phyloP scores from a whole-genome alignment of 176 grass and related monocot species.

The Triticum turgidum region DNA sequence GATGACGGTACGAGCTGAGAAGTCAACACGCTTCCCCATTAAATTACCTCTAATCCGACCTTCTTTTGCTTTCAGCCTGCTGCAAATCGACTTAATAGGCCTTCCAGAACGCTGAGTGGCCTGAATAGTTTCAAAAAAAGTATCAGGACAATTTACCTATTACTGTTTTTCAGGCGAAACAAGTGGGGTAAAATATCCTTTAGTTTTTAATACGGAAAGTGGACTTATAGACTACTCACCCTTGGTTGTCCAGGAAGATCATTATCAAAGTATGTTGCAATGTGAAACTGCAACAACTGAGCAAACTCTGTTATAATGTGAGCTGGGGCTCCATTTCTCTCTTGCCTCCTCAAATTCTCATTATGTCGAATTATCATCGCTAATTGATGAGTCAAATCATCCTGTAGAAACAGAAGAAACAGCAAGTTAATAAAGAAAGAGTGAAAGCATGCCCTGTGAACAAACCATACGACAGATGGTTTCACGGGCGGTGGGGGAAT shows the following conservation, averaged over 20 bases:
- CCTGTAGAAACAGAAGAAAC: slow-evolving; percentile 42
- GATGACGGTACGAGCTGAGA: slow-evolving; percentile 93
- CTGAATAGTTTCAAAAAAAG: slow-evolving; percentile 39
- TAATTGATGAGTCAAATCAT: slow-evolving; percentile 97
- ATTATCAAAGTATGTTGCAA: slow-evolving; percentile 98
- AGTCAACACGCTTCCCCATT: slow-evolving; percentile 98
- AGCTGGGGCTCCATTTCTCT: slow-evolving; percentile 97
- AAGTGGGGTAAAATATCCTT: not conserved
- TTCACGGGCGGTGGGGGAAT: too few species aligned
- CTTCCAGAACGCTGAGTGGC: slow-evolving; percentile 92
- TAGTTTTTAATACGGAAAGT: too few species aligned
- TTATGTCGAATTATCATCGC: slow-evolving; percentile 99
- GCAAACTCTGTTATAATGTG: slow-evolving; percentile 99
- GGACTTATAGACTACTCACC: slow-evolving; percentile 26
- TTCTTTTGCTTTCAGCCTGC: slow-evolving; percentile 95
- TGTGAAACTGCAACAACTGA: slow-evolving; percentile 94
- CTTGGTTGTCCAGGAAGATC: slow-evolving; percentile 96
- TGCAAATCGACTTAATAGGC: slow-evolving; percentile 99
- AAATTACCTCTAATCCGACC: slow-evolving; percentile 98
- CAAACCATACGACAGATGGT: not conserved
- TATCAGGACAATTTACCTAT: not conserved
- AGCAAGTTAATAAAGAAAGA: not conserved
- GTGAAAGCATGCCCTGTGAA: not conserved
- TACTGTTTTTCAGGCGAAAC: too few species aligned
- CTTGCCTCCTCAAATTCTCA: slow-evolving; percentile 94